Percentiles rank a stretch among this genome's conserved stretches.
Conservation (phyloP, 2,329 filamentous ascomycete species). For the Biscogniauxia sp. region DNA sequence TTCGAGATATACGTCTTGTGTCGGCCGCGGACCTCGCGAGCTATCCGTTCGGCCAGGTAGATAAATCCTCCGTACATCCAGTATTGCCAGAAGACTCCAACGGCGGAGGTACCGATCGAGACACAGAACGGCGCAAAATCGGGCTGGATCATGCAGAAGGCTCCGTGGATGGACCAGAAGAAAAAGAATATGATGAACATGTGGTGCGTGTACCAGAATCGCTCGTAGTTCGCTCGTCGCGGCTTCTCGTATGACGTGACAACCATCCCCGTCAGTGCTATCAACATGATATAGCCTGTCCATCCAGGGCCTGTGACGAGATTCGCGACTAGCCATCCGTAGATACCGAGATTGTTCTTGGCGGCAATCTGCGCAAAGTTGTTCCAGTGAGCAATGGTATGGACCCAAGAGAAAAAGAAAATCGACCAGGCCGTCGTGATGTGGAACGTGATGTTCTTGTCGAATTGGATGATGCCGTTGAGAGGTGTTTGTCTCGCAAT, state of each 20-base stretch:
- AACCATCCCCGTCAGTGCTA: slow-evolving; percentile 75
- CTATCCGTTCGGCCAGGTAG: slow-evolving; percentile 76
- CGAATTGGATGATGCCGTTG: slow-evolving; percentile 84
- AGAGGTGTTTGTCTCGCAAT: slow-evolving; percentile 76
- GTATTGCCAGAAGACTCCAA: slow-evolving; percentile 85
- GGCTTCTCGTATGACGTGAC: slow-evolving; percentile 75
- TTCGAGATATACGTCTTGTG: slow-evolving; percentile 87
- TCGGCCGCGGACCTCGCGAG: slow-evolving; percentile 73
- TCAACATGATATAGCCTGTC: slow-evolving; percentile 83
- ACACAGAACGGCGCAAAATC: slow-evolving; percentile 77
- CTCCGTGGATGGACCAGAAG: slow-evolving; percentile 87
- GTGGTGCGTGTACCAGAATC: slow-evolving; percentile 90
- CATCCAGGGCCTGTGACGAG: slow-evolving; percentile 78
- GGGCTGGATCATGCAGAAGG: slow-evolving; percentile 87
- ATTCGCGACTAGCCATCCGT: slow-evolving; percentile 75
- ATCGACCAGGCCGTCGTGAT: slow-evolving; percentile 84
- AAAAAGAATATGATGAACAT: slow-evolving; percentile 86
- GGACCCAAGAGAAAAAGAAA: slow-evolving; percentile 83
- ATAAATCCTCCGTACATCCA: slow-evolving; percentile 82
- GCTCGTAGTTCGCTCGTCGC: slow-evolving; percentile 78
- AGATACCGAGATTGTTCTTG: slow-evolving; percentile 73
- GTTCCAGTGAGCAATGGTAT: slow-evolving; percentile 84
- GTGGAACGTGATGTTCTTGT: slow-evolving; percentile 88
- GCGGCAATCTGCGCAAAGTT: slow-evolving; percentile 76
- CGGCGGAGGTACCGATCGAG: slow-evolving; percentile 60